Base-by-base conservation (phyloP, 768 basidiomycete genomes). In the Tephrocybe sp. region DNA sequence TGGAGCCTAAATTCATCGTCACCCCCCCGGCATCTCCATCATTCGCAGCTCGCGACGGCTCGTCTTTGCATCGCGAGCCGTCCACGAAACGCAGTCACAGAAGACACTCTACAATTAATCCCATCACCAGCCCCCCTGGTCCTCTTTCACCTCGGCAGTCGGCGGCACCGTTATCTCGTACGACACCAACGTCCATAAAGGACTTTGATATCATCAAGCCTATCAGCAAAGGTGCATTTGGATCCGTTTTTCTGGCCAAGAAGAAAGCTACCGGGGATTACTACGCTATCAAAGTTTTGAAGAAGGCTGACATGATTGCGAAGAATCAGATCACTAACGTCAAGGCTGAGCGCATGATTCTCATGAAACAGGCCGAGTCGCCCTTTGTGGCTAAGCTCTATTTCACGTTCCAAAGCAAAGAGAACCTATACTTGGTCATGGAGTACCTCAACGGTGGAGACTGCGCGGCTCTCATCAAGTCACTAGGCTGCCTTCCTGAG, bases 301-400 rank as follows among this genome's bases (percentile, higher is more conserved):
- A 96, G 76, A 99, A 99, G 75, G 93, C 94, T n/a, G 97, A 99
- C 71, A 99, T 99, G 97, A 98, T 99, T 67, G 92, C 97, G 34
- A 99, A 99, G 81, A 99, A 99, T 74, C 97, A 99, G 70, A 96
- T 99, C 67, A 98, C 97, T 43, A 99, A 98, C 66, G 97, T 99
- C 68, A 98, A 98, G 73, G 97, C 97, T 1, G 97, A 99, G 74
- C 83, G 97, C 51, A 98, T 97, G 86, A 99, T 99, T 62, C 80
- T 99, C 59, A 99, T 99, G 97, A 94, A 94, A 67, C 96, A 98
- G 69, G 90, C 96, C 1, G 94, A 97, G 68, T 97, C 94, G 8
- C 96, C 97, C 14, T 96, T 98, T 63, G 97, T 98, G 44, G 93
- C 93, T 43, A 97, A 97, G 70, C 76, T 99, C 28, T 99, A 89